phyloP scores from a whole-genome alignment of 495 filamentous ascomycete genomes.

The Talaromyces proteolyticus region DNA sequence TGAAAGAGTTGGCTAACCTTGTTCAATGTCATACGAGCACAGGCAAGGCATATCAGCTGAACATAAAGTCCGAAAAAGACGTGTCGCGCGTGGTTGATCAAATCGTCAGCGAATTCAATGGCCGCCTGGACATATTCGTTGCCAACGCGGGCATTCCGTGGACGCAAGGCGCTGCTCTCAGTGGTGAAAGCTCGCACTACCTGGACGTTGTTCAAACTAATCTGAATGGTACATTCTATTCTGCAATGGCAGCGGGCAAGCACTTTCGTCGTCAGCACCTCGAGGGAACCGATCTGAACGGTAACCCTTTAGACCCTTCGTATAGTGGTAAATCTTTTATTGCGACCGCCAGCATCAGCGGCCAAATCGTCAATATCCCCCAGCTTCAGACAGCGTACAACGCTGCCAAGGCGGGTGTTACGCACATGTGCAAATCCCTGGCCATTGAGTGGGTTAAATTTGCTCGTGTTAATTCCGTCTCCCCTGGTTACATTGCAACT shows the following conservation, averaged over 20 bases:
- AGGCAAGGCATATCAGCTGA: conserved; percentile 2
- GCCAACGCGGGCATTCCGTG: conserved; percentile 67
- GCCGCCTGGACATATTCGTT: conserved; percentile 68
- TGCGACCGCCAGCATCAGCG: conserved; percentile 57
- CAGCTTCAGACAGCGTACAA: conserved; percentile 86
- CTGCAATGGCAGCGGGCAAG: conserved; percentile 34
- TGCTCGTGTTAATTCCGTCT: conserved; percentile 75
- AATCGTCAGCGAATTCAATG: conserved; percentile 55
- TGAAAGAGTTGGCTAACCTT: no score
- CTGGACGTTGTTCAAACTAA: conserved; percentile 40
- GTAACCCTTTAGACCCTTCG: neutral
- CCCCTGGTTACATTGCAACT: conserved; percentile 83
- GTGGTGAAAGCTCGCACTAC: conserved; percentile 20
- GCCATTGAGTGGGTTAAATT: conserved; percentile 86
- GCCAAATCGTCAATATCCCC: conserved; percentile 85
- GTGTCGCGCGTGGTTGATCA: conserved; percentile 28
- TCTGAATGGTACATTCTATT: conserved; percentile 40
- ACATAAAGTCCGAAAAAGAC: neutral
- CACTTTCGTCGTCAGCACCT: conserved; percentile 29
- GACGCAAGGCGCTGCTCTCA: conserved; percentile 26
- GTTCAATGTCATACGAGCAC: no score
- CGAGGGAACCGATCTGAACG: neutral
- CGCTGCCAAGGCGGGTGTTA: conserved; percentile 77
- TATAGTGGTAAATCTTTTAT: conserved; percentile 30
- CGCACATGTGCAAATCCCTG: conserved; percentile 72